phyloP scores from a whole-genome alignment of 2,329 filamentous ascomycete genomes.

The Scopulariopsis brevicaulis region DNA sequence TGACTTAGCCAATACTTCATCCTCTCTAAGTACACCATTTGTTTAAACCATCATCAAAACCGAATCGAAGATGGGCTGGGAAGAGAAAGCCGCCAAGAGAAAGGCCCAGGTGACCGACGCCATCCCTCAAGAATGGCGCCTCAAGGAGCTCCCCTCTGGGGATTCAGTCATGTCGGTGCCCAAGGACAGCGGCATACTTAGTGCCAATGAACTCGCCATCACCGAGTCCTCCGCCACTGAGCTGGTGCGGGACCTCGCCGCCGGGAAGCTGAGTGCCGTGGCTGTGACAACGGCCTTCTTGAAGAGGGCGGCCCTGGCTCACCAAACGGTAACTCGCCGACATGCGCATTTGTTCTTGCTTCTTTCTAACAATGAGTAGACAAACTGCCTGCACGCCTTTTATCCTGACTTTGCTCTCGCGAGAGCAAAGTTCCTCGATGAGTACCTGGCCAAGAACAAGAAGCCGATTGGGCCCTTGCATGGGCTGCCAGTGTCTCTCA shows the following conservation, averaged over 20 bases:
- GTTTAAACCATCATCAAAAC: neutral
- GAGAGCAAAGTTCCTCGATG: conserved; percentile 26
- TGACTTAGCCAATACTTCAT: neutral
- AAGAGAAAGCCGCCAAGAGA: neutral
- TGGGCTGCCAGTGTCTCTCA: conserved; percentile 39
- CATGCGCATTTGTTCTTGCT: neutral
- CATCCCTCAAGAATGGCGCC: conserved; percentile 11
- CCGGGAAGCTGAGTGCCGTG: conserved; percentile 21
- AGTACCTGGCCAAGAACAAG: conserved; percentile 22
- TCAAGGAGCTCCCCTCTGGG: conserved; percentile 6
- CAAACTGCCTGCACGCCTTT: conserved; percentile 38
- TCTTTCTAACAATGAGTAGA: conserved; percentile 17
- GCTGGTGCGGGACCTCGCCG: conserved; percentile 15
- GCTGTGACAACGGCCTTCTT: conserved; percentile 37
- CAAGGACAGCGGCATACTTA: neutral
- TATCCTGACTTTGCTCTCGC: conserved; percentile 35
- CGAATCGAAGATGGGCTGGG: neutral
- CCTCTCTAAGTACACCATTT: neutral
- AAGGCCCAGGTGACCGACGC: neutral
- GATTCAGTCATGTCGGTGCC: neutral
- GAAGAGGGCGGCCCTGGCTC: conserved; percentile 41
- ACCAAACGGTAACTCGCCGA: conserved; percentile 34
- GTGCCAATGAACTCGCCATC: neutral
- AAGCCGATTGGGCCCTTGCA: conserved; percentile 45
- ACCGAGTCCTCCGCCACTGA: conserved; percentile 9